Evolutionary conservation across 306 rosid species (phyloP), one percentile per base, ranked within the genome.

Genomic region (Vigna unguiculata): DNA sequence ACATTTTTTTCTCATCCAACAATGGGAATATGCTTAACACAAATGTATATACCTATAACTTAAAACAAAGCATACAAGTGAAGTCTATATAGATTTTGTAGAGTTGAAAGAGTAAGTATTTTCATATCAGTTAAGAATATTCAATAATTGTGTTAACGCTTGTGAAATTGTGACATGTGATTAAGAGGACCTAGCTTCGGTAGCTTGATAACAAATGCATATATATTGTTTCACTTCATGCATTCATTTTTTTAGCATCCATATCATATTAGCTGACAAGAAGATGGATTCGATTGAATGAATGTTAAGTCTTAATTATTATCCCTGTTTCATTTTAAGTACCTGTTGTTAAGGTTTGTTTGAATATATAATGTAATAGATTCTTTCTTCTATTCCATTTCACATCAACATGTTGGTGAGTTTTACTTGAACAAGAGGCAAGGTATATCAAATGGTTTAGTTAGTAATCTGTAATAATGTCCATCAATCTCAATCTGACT

Each of bases 401-500:
- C 25, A 60, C 81, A 51, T 43, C 19, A 48, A 51, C 47, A 22
- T 68, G 48, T 34, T 52, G 46, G 52, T 47, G 63, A 13, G 25
- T 71, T 14, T 72, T 59, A 71, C 83, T 74, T 83, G 20, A 21
- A 36, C 52, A 53, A 67, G 61, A 36, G 68, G 79, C 76, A 79
- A 64, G 32, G 20, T n/a, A n/a, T n/a, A n/a, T n/a, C 6, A 24
- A 70, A 68, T 9, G 3, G 78, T 60, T 54, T 25, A 43, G 57
- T 82, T 59, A 51, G 61, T 24, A 61, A 45, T 81, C 25, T 63
- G 57, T 76, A 17, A 62, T 62, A 69, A 24, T 17, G 40, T 72
- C 54, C 68, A 51, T 66, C 82, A 24, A 36, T 82, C 59, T 83
- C 73, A 41, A 28, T 80, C 5, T 74, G 74, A 78, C 69, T 34